Conservation (phyloP, 2,329 filamentous ascomycete genomes). For the Ilyonectria destructans region DNA sequence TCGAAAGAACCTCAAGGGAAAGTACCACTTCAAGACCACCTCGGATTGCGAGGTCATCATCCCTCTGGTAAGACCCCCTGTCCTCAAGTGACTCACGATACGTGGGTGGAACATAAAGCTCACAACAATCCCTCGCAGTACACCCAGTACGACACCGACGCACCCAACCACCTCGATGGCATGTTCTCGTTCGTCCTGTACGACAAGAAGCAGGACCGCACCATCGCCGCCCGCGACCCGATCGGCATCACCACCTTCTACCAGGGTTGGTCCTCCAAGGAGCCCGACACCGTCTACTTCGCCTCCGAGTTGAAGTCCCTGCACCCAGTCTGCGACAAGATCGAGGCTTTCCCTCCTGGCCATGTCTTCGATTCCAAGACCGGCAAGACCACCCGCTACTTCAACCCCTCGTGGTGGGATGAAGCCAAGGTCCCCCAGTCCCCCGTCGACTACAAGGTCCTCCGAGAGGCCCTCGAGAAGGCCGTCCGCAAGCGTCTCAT, state of each 20-base stretch:
- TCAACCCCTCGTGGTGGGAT: slow-evolving; percentile 94
- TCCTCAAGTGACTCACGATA: slow-evolving; percentile 17
- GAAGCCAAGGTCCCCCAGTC: slow-evolving; percentile 82
- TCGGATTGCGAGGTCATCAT: slow-evolving; percentile 99
- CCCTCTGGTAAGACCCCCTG: slow-evolving; percentile 80
- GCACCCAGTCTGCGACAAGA: slow-evolving; percentile 94
- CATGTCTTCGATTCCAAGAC: slow-evolving; percentile 97
- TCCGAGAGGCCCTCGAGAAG: slow-evolving; percentile 88
- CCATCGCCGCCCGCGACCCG: slow-evolving; percentile 94
- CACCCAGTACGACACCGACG: slow-evolving; percentile 91
- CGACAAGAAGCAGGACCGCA: slow-evolving; percentile 94
- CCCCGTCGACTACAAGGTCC: slow-evolving; percentile 86
- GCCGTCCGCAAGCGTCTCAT: slow-evolving; percentile 97
- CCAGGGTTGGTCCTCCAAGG: slow-evolving; percentile 89
- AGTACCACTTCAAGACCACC: slow-evolving; percentile 98
- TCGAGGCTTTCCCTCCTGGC: slow-evolving; percentile 93
- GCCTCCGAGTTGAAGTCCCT: slow-evolving; percentile 97
- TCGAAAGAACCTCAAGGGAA: slow-evolving; percentile 86
- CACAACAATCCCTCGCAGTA: slow-evolving; percentile 72
- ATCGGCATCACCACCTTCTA: slow-evolving; percentile 99
- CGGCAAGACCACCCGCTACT: slow-evolving; percentile 88
- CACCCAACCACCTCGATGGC: slow-evolving; percentile 94
- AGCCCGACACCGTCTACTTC: slow-evolving; percentile 92
- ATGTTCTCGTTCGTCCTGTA: slow-evolving; percentile 99
- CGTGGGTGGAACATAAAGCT: slow-evolving; percentile 28